Conservation (phyloP, 768 basidiomycete genomes). For the Podaxis carcinomalis region DNA sequence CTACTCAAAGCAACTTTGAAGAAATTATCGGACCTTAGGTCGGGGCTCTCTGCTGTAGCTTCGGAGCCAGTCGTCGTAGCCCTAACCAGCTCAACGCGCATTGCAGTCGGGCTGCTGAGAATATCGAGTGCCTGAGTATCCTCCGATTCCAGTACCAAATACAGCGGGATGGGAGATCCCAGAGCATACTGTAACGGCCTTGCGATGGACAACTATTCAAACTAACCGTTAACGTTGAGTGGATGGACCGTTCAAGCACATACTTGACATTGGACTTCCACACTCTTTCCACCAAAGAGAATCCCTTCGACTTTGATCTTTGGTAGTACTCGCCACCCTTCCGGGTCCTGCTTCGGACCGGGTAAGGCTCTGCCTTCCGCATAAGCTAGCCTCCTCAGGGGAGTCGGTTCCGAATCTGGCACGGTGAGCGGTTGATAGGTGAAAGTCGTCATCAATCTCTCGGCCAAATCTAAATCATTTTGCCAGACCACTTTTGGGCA, state of each 20-base stretch:
- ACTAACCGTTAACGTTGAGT: neutral
- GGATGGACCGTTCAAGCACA: constrained; percentile 5
- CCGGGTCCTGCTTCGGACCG: constrained; percentile 33
- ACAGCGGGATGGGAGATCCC: constrained; percentile 48
- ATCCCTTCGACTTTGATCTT: constrained; percentile 26
- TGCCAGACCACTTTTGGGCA: neutral
- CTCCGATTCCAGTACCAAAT: constrained; percentile 37
- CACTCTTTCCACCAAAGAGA: constrained; percentile 27
- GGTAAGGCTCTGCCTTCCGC: constrained; percentile 24
- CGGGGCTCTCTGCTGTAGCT: constrained; percentile 34
- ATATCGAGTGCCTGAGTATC: constrained; percentile 49
- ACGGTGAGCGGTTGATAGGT: constrained; percentile 27
- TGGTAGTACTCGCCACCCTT: constrained; percentile 32
- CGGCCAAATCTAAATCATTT: neutral
- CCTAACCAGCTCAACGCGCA: constrained; percentile 40
- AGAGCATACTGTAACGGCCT: constrained; percentile 46
- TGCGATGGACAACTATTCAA: constrained; percentile 42
- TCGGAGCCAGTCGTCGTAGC: constrained; percentile 45
- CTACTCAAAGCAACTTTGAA: constrained; percentile 37
- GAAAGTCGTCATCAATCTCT: constrained; percentile 28
- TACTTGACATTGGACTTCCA: constrained; percentile 29
- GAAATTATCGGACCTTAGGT: constrained; percentile 40
- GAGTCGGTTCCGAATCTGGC: constrained; percentile 32
- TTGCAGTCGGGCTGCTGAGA: constrained; percentile 34
- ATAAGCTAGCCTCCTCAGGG: constrained; percentile 30